phyloP scores from a whole-genome alignment of 2,329 filamentous ascomycete genomes.

The Aspergillus felis region DNA sequence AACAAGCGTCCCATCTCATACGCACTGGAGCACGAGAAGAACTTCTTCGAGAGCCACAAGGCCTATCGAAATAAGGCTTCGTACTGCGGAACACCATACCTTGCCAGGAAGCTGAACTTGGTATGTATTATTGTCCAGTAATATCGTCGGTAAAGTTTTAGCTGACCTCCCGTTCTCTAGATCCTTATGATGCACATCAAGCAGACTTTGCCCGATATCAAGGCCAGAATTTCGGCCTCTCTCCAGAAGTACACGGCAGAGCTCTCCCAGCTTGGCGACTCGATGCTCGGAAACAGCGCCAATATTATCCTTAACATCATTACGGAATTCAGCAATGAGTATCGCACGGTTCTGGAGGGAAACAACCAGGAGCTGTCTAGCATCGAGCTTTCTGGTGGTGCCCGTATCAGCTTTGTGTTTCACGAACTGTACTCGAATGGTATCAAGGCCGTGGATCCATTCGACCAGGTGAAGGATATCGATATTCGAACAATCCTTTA shows the following conservation, averaged over 20 bases:
- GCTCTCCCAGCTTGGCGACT: slow-evolving; percentile 79
- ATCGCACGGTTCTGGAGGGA: slow-evolving; percentile 90
- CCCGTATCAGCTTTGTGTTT: slow-evolving; percentile 98
- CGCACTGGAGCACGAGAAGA: slow-evolving; percentile 88
- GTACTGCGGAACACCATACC: slow-evolving; percentile 96
- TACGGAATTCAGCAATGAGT: slow-evolving; percentile 97
- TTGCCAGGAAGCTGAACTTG: slow-evolving; percentile 93
- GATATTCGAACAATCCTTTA: slow-evolving; percentile 96
- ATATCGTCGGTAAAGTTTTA: no score
- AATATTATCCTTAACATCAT: slow-evolving; percentile 99
- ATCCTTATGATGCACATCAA: slow-evolving; percentile 99
- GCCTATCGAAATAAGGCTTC: slow-evolving; percentile 98
- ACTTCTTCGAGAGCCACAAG: slow-evolving; percentile 98
- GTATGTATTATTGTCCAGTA: slow-evolving; percentile 41
- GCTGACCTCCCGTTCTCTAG: slow-evolving; percentile 35
- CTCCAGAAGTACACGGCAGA: slow-evolving; percentile 87
- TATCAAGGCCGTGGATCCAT: slow-evolving; percentile 95
- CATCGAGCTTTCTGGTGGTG: slow-evolving; percentile 89
- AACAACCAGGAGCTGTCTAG: slow-evolving; percentile 96
- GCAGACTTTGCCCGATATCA: slow-evolving; percentile 97
- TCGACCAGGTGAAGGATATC: slow-evolving; percentile 94
- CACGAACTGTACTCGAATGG: slow-evolving; percentile 97
- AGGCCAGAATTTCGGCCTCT: slow-evolving; percentile 90
- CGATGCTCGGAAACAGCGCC: slow-evolving; percentile 89
- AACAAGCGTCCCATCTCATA: slow-evolving; percentile 92